Conservation (phyloP, 169 alveolate species). For the Eimeria acervulina region DNA sequence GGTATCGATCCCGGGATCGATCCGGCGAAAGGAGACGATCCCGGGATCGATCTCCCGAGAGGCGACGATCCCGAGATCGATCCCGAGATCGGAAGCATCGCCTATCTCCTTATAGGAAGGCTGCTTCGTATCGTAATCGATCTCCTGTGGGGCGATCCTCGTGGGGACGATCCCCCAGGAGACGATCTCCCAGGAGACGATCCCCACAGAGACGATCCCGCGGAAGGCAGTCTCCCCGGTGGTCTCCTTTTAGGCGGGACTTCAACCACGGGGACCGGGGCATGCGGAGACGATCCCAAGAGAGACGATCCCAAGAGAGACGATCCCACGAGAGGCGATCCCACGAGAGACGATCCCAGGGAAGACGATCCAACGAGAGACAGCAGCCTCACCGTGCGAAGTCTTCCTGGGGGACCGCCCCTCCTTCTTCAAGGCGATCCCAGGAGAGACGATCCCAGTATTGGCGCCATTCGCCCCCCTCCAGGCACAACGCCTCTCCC, state of each 20-base stretch:
- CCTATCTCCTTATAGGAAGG: too few species aligned
- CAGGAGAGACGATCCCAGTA: too few species aligned
- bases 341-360: background rate
- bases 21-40: background rate
- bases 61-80: background rate
- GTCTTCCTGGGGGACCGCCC: too few species aligned
- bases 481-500: background rate
- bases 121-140: too few species aligned
- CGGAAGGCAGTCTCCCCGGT: background rate
- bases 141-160: conserved; percentile 3
- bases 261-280: background rate
- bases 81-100: background rate
- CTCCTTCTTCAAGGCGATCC: too few species aligned
- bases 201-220: conserved; percentile 39
- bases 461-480: too few species aligned
- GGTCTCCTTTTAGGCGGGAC: background rate
- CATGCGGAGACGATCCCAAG: background rate
- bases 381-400: too few species aligned
- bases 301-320: too few species aligned
- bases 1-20: background rate
- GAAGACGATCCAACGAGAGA: background rate
- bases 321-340: too few species aligned
- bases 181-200: conserved; percentile 16
- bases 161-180: conserved; percentile 6
- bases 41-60: conserved; percentile 7